Evolutionary conservation across 495 filamentous ascomycete species (phyloP).

Genomic region (Penicillium atrosanguineum): DNA sequence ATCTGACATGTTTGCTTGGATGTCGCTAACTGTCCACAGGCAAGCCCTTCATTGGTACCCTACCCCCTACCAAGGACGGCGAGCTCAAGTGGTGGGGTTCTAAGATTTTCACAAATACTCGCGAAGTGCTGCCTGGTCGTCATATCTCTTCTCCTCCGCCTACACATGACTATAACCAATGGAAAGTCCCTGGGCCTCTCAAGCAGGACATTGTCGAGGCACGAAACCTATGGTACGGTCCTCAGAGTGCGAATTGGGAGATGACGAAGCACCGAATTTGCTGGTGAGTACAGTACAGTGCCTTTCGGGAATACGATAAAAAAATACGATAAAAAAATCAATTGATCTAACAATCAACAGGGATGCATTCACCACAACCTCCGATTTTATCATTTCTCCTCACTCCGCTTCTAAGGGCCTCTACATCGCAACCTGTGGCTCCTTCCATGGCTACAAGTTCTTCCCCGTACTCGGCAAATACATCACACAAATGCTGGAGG

Average conservation of each 20-base stretch:
- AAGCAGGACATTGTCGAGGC: constrained; percentile 36
- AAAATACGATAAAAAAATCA: not conserved
- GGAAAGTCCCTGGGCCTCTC: constrained; percentile 42
- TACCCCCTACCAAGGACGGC: constrained; percentile 35
- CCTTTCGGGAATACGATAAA: not conserved
- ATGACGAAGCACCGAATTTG: constrained; percentile 45
- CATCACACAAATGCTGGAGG: constrained; percentile 54
- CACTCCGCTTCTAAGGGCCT: constrained; percentile 51
- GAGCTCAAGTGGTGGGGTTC: constrained; percentile 54
- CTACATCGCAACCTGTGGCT: constrained; percentile 50
- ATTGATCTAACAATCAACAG: constrained; percentile 21
- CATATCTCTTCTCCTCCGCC: constrained; percentile 50
- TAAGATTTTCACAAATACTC: constrained; percentile 50
- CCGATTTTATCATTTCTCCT: constrained; percentile 56
- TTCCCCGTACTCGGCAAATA: constrained; percentile 59
- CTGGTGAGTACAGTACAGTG: constrained; percentile 35
- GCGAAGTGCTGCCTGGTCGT: constrained; percentile 37
- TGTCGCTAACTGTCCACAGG: constrained; percentile 19
- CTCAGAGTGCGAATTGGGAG: constrained; percentile 33
- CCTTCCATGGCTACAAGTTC: constrained; percentile 59
- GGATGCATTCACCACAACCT: constrained; percentile 43
- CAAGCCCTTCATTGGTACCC: constrained; percentile 31
- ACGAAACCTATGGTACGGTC: constrained; percentile 36
- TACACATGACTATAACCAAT: constrained; percentile 41
- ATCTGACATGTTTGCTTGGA: not conserved